Conservation (phyloP, 192 early-diverging fungal genomes). For the Backusella morwellensis region DNA sequence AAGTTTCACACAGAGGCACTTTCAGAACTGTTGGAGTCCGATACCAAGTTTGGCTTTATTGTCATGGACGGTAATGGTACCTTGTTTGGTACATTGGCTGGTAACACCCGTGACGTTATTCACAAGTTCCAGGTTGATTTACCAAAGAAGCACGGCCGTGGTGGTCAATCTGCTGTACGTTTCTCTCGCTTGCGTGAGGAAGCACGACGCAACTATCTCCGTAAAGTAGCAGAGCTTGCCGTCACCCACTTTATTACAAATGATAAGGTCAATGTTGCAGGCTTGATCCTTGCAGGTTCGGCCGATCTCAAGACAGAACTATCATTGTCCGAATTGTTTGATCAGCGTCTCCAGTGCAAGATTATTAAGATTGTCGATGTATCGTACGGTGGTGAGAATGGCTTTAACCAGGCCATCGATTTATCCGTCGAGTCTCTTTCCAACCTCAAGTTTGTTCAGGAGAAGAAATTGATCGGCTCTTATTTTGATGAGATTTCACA, state of each 20-base stretch:
- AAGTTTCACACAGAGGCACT: conserved; percentile 98
- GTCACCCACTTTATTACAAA: conserved; percentile 93
- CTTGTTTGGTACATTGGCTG: conserved; percentile 89
- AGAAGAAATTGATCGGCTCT: conserved; percentile 93
- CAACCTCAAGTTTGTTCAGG: conserved; percentile 99
- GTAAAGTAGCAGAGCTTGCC: conserved; percentile 95
- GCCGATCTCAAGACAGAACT: conserved; percentile 99
- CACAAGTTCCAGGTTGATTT: conserved; percentile 97
- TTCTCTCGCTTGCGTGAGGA: conserved; percentile 98
- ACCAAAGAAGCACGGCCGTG: conserved; percentile 99
- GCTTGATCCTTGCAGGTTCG: conserved; percentile 94
- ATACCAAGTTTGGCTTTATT: conserved; percentile 97
- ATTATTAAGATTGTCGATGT: conserved; percentile 95
- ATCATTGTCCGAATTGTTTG: conserved; percentile 93
- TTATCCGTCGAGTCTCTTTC: conserved; percentile 85
- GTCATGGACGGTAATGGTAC: conserved; percentile 98
- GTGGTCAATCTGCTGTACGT: conserved; percentile 99
- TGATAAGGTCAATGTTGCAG: conserved; percentile 74
- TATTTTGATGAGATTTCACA: conserved; percentile 98
- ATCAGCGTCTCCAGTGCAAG: conserved; percentile 84
- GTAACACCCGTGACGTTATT: conserved; percentile 92
- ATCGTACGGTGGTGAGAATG: conserved; percentile 98
- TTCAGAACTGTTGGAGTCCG: conserved; percentile 85
- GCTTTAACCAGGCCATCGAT: conserved; percentile 97
- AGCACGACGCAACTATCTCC: conserved; percentile 98